Evolutionary conservation across 805 yeast genomes (phyloP).

Genomic region (Yamadazyma ubonensis): DNA sequence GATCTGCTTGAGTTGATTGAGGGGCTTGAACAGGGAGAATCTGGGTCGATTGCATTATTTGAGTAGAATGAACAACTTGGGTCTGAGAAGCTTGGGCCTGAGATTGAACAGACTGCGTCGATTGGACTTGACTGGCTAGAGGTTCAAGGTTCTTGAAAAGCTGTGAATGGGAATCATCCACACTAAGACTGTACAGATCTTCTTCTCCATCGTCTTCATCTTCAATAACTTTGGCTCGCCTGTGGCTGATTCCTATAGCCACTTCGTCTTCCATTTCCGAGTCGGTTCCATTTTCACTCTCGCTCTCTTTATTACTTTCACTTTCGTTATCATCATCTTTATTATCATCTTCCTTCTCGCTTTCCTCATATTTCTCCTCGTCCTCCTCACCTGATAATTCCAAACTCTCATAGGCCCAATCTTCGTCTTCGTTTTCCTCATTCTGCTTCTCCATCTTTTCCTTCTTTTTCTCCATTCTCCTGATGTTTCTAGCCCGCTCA

Average conservation of each 20-base stretch:
- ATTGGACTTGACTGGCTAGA: too few relatives aligned
- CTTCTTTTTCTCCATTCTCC: slow-evolving; percentile 41
- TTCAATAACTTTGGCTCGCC: slow-evolving; percentile 7
- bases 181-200: slow-evolving; percentile 2
- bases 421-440: slow-evolving; percentile 20
- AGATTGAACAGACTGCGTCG: not conserved
- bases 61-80: slow-evolving; percentile 5
- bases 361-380: slow-evolving; percentile 16
- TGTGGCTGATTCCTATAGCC: slow-evolving; percentile 16
- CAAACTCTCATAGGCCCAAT: slow-evolving; percentile 19
- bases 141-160: slow-evolving; percentile 14
- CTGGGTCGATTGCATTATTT: slow-evolving; percentile 2
- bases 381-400: slow-evolving; percentile 12
- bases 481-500: slow-evolving; percentile 45
- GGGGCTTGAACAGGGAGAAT: too few relatives aligned
- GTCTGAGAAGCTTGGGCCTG: slow-evolving; percentile 1
- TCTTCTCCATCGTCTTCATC: slow-evolving; percentile 14
- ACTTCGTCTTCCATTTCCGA: too few relatives aligned
- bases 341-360: slow-evolving; percentile 22
- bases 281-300: slow-evolving; percentile 23
- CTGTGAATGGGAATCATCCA: slow-evolving; percentile 12
- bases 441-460: slow-evolving; percentile 24
- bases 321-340: slow-evolving; percentile 13
- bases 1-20: slow-evolving; percentile 4
- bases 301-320: not conserved